Base-by-base conservation (phyloP, 192 early-diverging fungal genomes). In the Rhizoclosmatium globosum region DNA sequence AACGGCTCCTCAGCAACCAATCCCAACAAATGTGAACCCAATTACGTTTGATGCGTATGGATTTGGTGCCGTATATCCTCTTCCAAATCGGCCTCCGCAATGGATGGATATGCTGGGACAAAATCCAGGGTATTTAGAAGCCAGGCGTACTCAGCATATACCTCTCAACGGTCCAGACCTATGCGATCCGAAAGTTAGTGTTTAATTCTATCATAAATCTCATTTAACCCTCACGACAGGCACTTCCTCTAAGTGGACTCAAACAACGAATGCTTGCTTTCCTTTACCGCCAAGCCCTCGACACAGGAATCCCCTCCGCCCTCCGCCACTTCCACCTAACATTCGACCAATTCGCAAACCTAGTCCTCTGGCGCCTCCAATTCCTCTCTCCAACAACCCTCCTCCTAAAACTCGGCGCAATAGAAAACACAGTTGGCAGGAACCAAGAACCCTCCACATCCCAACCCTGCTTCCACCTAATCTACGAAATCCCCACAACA, bases 291-390 rank as follows among this genome's bases (percentile, higher is more conserved):
- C 82, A 88, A 66, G 92, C 93, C 2, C 68, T 75, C 43, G 75
- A 79, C 59, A 80, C 80, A 2, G 81, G 86, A 47, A 87, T 84
- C 56, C 73, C 81, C 68, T 69, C 78, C 64, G 48, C 53, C 4
- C 71, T 84, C 31, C 64, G 44, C 41, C 91, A 94, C 74, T 94
- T 92, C 73, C 88, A 92, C 79, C 74, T 85, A 15, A 90, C 88
- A 1, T 94, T 92, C 77, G 76, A 83, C 44, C 87, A 88, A 39
- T 90, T 92, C 81, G 62, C 85, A 0, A 82, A 76, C 6, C 81
- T 94, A 45, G 83, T 87, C 4, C 91, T 94, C 84, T 94, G 91
- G 91, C 81, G 89, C 65, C 88, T 91, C 82, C 91, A 93, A 77
- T 91, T 93, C 60, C 68, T 94, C 21, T 86, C 90, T 62, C 84